A percentile compares a stretch with the other conserved stretches of the same genome.
Evolutionary conservation across 1,284 basidiomycete genomes (phyloP).

Genomic region (Naganishia liquefaciens): DNA sequence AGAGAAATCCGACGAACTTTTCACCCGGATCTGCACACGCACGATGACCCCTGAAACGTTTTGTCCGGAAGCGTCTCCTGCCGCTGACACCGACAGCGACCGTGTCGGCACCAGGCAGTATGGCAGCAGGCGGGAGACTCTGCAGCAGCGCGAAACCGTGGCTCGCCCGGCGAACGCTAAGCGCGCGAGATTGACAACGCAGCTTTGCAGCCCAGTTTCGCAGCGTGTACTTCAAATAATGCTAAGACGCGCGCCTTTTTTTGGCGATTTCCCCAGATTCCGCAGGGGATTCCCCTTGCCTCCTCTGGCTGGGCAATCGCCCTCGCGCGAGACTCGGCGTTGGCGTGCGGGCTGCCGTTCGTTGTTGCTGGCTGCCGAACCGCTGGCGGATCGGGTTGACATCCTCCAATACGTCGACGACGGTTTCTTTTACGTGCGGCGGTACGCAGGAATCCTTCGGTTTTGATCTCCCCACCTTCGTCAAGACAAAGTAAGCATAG

Average conservation of each 20-base stretch:
- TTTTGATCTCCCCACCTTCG: constrained; percentile 30
- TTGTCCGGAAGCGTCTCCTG: constrained; percentile 15
- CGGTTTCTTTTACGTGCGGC: constrained; percentile 1
- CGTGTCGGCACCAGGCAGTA: background rate
- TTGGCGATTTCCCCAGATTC: background rate
- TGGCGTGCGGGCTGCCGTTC: background rate
- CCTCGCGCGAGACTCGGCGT: constrained; percentile 4
- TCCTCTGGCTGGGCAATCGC: background rate
- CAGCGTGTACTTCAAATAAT: background rate
- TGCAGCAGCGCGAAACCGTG: background rate
- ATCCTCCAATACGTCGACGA: constrained; percentile 9
- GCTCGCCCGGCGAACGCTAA: background rate
- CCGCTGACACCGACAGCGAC: constrained; percentile 7
- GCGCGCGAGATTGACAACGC: too few relatives aligned
- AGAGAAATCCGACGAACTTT: constrained; percentile 23
- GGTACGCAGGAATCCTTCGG: constrained; percentile 16
- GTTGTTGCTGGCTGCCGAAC: constrained; percentile 18
- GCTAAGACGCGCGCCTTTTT: background rate
- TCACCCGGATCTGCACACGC: constrained; percentile 1
- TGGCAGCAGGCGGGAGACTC: background rate
- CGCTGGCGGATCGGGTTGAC: constrained; percentile 2
- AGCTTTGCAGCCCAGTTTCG: background rate
- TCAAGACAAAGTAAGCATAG: constrained; percentile 33
- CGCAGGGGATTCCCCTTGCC: too few relatives aligned
- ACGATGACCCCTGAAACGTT: constrained; percentile 9